Evolutionary conservation across 1,284 basidiomycete species (phyloP).

Genomic region (Ustanciosporium gigantosporum): DNA sequence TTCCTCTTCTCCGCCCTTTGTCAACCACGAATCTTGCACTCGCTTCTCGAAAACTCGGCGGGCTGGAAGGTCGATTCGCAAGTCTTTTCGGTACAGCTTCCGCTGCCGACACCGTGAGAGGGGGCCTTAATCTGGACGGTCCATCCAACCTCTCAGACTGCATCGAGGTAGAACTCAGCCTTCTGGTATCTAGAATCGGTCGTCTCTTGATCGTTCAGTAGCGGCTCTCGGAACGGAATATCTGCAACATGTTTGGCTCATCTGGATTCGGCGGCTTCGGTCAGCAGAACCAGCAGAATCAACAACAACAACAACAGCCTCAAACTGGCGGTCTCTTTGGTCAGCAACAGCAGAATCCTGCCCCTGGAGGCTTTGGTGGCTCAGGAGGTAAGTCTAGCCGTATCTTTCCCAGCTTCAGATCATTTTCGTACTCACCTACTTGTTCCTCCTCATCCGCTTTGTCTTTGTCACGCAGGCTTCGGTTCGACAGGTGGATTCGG

Average conservation of each 20-base stretch:
- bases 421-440: not conserved
- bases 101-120: too few relatives aligned
- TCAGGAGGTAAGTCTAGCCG: constrained; percentile 19
- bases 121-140: too few relatives aligned
- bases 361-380: constrained; percentile 35
- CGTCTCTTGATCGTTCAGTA: too few relatives aligned
- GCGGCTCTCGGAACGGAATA: too few relatives aligned
- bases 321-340: constrained; percentile 59
- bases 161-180: too few relatives aligned
- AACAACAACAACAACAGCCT: constrained; percentile 56
- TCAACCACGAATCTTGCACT: too few relatives aligned
- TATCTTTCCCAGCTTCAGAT: not conserved
- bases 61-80: too few relatives aligned
- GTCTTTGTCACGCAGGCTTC: constrained; percentile 12
- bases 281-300: constrained; percentile 50
- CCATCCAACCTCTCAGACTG: too few relatives aligned
- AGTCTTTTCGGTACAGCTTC: too few relatives aligned
- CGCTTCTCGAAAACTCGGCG: too few relatives aligned
- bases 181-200: too few relatives aligned
- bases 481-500: constrained; percentile 36
- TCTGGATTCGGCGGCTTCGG: constrained; percentile 51
- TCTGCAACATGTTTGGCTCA: constrained; percentile 45
- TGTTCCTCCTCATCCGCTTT: not conserved
- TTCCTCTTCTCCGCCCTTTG: too few relatives aligned
- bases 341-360: constrained; percentile 52